Evolutionary conservation across 441 rosid species (phyloP), one percentile per base, ranked within the genome.

Genomic region (Corymbia calophylla): DNA sequence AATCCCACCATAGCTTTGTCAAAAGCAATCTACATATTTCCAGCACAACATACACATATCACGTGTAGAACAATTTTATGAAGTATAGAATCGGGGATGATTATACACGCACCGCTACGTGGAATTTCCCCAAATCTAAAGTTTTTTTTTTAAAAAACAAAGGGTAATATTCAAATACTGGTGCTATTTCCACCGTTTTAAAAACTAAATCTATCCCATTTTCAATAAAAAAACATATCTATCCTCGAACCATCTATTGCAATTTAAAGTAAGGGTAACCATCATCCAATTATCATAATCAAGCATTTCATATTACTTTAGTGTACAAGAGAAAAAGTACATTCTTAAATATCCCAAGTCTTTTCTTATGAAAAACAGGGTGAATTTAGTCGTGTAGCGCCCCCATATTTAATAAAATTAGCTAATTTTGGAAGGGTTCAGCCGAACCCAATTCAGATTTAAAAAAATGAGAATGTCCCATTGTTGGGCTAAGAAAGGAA

Each of bases 311-410:
- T 39, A 35, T 35, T 35, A 35, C 5, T 55, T 8, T 55, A 3
- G 1, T 55, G 25, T 55, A 55, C 7, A 0, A 0, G 27, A 19
- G 1, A 5, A 3, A 21, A 23, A 56, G 5, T 7, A 4, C 13
- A 9, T 56, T 21, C 39, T 35, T 4, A 8, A 56, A 56, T 56
- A 56, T 56, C 9, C 5, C 29, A 9, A 23, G 27, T 56, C 12
- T 56, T 56, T 21, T 56, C 39, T 56, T 56, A 56, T 56, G 5
- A 4, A 9, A 9, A 9, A 11, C 62, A 21, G 2, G 15, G 2
- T 19, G 60, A 10, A 55, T 0, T 55, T 55, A 21, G 9, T 55
- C 11, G 23, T 21, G 62, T 48, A 16, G 19, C 19, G 19, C 55
- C 55, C 2, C 55, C 19, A 0, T 16, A 53, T 54, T 64, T n/a